These are phyloP conservation scores for Neurospora crassa DNA, from an alignment of 2,329 filamentous ascomycete genomes.

Conservation along the genomic window DNA sequence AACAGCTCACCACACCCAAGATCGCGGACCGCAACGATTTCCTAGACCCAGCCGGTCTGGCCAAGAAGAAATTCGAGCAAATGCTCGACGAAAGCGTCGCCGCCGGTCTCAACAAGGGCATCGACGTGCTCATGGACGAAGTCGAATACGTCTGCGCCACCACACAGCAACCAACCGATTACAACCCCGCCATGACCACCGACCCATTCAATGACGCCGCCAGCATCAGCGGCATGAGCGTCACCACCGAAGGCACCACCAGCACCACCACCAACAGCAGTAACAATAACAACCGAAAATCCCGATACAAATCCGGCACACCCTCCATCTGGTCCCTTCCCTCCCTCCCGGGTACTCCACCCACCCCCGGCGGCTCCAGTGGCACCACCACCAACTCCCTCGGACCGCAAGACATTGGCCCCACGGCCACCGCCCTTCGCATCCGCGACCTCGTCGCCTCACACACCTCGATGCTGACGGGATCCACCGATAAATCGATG, in stretches of 20 bases:
- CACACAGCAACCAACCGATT: constrained; percentile 77
- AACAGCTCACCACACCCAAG: constrained; percentile 75
- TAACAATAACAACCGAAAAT: not conserved
- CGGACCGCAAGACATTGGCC: constrained; percentile 48
- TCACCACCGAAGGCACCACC: not conserved
- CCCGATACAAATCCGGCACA: not conserved
- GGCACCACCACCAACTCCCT: constrained; percentile 31
- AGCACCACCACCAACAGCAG: not conserved
- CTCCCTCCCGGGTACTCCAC: constrained; percentile 21
- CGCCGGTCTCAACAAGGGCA: constrained; percentile 91
- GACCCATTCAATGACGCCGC: constrained; percentile 15
- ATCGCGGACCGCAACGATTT: constrained; percentile 92
- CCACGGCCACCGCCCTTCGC: constrained; percentile 67
- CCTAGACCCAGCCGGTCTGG: constrained; percentile 78
- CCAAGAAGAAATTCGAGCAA: constrained; percentile 97
- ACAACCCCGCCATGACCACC: constrained; percentile 56
- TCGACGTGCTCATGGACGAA: constrained; percentile 96
- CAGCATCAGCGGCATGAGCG: not conserved
- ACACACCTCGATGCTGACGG: constrained; percentile 86
- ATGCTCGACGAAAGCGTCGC: constrained; percentile 97
- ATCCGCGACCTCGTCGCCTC: constrained; percentile 79
- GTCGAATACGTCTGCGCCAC: constrained; percentile 92
- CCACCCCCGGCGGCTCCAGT: constrained; percentile 23
- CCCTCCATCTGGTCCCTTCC: not conserved
- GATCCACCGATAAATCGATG: constrained; percentile 95